phyloP scores from a whole-genome alignment of 495 filamentous ascomycete genomes.

The Neurospora sp. region DNA sequence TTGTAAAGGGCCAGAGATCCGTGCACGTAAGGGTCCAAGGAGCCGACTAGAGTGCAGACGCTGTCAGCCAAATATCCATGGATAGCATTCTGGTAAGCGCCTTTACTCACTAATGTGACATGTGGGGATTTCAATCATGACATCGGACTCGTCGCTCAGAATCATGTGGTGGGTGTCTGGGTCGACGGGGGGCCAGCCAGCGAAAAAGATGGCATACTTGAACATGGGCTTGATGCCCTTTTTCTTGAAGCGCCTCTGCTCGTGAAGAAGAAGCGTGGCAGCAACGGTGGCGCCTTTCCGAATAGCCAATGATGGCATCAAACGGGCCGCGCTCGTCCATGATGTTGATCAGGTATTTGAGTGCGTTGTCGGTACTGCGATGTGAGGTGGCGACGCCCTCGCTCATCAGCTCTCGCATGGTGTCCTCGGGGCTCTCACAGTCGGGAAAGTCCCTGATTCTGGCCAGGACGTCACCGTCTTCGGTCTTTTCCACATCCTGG shows the following conservation, averaged over 20 bases:
- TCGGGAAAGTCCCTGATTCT: conserved; percentile 42
- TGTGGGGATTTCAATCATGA: conserved; percentile 44
- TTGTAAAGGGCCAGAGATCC: conserved; percentile 50
- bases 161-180: conserved; percentile 34
- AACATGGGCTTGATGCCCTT: conserved; percentile 38
- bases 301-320: conserved; percentile 49
- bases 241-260: conserved; percentile 35
- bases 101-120: conserved; percentile 43
- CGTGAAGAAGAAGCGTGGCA: conserved; percentile 43
- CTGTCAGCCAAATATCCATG: neutral
- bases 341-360: conserved; percentile 35
- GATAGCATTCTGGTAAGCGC: neutral
- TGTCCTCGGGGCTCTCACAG: conserved; percentile 36
- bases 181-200: conserved; percentile 48
- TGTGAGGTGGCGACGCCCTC: conserved; percentile 36
- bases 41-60: conserved; percentile 32
- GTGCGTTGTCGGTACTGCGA: conserved; percentile 29
- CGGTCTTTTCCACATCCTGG: conserved; percentile 26
- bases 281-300: conserved; percentile 51
- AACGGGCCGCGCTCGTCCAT: conserved; percentile 44
- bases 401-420: conserved; percentile 41
- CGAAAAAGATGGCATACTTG: conserved; percentile 48
- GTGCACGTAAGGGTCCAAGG: conserved; percentile 46
- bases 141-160: conserved; percentile 42
- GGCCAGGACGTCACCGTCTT: conserved; percentile 36